phyloP scores from a whole-genome alignment of 192 early-diverging fungal genomes.

The Coemansia sp. region DNA sequence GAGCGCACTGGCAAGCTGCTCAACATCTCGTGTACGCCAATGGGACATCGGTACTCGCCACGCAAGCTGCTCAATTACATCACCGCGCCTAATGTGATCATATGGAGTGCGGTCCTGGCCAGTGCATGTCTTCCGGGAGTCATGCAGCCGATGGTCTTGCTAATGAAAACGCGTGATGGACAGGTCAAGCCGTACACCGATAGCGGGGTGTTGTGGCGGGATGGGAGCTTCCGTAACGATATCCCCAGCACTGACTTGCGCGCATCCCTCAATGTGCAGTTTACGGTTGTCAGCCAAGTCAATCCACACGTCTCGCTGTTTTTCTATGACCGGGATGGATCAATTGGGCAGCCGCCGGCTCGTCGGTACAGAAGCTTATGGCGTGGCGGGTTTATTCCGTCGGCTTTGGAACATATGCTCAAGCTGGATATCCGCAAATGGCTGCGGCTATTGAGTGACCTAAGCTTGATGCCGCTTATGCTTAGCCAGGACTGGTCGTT shows the following conservation, averaged over 20 bases:
- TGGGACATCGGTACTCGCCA: conserved; percentile 63
- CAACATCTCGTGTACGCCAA: conserved; percentile 61
- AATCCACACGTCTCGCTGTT: conserved; percentile 89
- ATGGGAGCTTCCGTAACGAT: conserved; percentile 82
- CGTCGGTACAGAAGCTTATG: conserved; percentile 72
- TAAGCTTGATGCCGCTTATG: conserved; percentile 73
- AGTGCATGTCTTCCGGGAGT: conserved; percentile 82
- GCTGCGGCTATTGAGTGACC: conserved; percentile 74
- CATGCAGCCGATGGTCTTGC: conserved; percentile 76
- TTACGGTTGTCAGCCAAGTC: conserved; percentile 81
- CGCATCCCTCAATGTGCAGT: conserved; percentile 79
- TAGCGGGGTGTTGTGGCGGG: conserved; percentile 71
- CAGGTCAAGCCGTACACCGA: conserved; percentile 71
- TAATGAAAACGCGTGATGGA: conserved; percentile 70
- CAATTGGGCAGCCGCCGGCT: conserved; percentile 68
- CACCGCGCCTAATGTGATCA: conserved; percentile 78
- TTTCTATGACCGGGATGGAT: conserved; percentile 78
- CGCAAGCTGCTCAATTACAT: conserved; percentile 87
- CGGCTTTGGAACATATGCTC: conserved; percentile 73
- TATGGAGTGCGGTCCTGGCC: conserved; percentile 87
- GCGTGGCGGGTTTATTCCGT: conserved; percentile 86
- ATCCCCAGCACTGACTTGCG: conserved; percentile 75
- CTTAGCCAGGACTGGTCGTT: conserved; percentile 77
- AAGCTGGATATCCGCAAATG: conserved; percentile 87
- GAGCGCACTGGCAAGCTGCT: conserved; percentile 81